A percentile compares a stretch with the other conserved stretches of the same genome.
Conservation (phyloP, 2,329 filamentous ascomycete genomes). For the Bipolaris gigantea region DNA sequence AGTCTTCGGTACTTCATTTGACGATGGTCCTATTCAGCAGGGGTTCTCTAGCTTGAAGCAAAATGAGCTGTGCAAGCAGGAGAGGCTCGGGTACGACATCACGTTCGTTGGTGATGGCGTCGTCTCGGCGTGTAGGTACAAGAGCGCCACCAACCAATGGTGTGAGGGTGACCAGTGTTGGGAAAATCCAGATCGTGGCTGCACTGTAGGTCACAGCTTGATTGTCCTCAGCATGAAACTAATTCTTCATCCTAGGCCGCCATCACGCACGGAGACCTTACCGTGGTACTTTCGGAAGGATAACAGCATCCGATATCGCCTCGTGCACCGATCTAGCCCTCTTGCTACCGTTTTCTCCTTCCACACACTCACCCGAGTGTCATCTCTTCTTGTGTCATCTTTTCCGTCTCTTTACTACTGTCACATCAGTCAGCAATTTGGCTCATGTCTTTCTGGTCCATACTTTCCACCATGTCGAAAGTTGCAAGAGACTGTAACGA, state of each 20-base stretch:
- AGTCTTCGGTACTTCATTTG: conserved; percentile 80
- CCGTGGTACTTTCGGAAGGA: conserved; percentile 33
- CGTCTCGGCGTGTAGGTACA: conserved; percentile 59
- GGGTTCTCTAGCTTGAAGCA: conserved; percentile 82
- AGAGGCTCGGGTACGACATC: conserved; percentile 75
- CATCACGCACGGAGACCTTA: conserved; percentile 27
- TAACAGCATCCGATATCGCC: conserved; percentile 5
- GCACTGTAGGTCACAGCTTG: conserved; percentile 67
- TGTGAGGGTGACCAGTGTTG: conserved; percentile 52
- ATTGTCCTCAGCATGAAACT: neutral
- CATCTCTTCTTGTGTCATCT: conserved; percentile 5
- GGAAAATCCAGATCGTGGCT: conserved; percentile 60
- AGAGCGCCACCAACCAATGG: conserved; percentile 66
- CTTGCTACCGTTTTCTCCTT: neutral
- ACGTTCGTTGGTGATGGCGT: conserved; percentile 69
- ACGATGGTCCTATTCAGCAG: conserved; percentile 48
- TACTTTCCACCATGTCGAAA: conserved; percentile 25
- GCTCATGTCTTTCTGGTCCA: conserved; percentile 20
- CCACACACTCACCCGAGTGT: conserved; percentile 4
- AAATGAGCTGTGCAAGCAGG: conserved; percentile 72
- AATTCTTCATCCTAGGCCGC: conserved; percentile 21
- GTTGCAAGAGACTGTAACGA: neutral
- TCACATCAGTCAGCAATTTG: neutral
- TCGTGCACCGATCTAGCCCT: neutral
- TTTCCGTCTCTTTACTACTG: neutral